phyloP scores from a whole-genome alignment of 176 grass and related monocot species.

The Carex scoparia region DNA sequence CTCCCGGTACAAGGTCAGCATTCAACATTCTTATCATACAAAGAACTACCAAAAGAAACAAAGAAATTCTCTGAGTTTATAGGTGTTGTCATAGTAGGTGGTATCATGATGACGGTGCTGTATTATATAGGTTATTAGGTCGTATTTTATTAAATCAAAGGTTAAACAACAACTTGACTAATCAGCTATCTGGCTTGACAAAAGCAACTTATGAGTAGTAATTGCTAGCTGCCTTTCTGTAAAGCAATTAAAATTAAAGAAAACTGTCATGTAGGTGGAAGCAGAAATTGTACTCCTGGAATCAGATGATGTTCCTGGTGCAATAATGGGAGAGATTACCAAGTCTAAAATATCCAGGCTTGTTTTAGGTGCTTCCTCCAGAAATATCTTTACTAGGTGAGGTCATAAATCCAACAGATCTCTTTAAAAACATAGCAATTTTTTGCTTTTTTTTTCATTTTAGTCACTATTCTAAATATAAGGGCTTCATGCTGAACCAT shows the following conservation, averaged over 20 bases:
- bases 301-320: constrained; percentile 54
- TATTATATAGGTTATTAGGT: not conserved
- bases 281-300: constrained; percentile 73
- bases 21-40: not conserved
- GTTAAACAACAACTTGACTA: constrained; percentile 8
- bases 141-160: not conserved
- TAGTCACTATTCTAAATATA: not conserved
- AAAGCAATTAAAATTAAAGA: not conserved
- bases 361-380: constrained; percentile 60
- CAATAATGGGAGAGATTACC: constrained; percentile 56
- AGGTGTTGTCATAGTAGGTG: not conserved
- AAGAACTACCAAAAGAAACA: not conserved
- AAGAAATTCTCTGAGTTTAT: constrained; percentile 5
- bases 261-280: constrained; percentile 49
- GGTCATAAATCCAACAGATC: constrained; percentile 10
- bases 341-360: constrained; percentile 65
- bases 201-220: not conserved
- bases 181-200: not conserved
- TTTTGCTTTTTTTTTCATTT: not conserved
- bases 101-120: not conserved
- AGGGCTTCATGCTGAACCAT: not conserved
- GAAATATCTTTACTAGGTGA: constrained; percentile 69
- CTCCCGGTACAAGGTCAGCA: constrained; percentile 45
- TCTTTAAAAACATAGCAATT: not conserved
- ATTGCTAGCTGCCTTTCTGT: not conserved